phyloP scores from a whole-genome alignment of 2,329 filamentous ascomycete species.

The Arthroderma sp. region DNA sequence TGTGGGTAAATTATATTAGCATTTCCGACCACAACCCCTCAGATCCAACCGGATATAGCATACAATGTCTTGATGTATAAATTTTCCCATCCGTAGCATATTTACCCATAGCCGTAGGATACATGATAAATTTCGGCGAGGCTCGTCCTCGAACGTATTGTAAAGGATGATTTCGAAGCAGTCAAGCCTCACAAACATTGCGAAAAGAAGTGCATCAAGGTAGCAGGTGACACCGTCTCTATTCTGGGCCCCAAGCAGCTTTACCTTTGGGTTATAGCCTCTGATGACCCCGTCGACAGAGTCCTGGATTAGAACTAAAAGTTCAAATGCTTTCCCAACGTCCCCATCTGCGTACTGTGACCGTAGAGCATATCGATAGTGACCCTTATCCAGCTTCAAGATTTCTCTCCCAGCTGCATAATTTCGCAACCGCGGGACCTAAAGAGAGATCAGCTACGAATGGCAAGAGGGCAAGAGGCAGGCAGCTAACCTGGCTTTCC shows the following conservation, averaged over 20 bases:
- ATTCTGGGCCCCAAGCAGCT: slow-evolving; percentile 76
- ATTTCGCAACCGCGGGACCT: too few relatives aligned
- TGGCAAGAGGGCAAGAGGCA: too few relatives aligned
- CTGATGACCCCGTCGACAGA: slow-evolving; percentile 67
- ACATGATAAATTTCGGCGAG: slow-evolving; percentile 59
- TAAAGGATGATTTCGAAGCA: slow-evolving; percentile 90
- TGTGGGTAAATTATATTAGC: slow-evolving; percentile 21
- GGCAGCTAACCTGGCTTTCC: too few relatives aligned
- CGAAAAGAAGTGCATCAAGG: slow-evolving; percentile 77
- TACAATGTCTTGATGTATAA: slow-evolving; percentile 78
- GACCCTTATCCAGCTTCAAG: slow-evolving; percentile 44
- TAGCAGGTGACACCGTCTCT: slow-evolving; percentile 84
- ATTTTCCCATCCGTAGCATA: slow-evolving; percentile 66
- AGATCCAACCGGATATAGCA: neutral
- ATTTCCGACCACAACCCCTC: neutral
- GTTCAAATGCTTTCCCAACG: slow-evolving; percentile 57
- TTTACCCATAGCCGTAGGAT: slow-evolving; percentile 86
- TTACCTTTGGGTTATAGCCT: slow-evolving; percentile 56
- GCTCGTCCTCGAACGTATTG: slow-evolving; percentile 60
- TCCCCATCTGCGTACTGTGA: slow-evolving; percentile 56
- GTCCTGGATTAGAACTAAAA: slow-evolving; percentile 66
- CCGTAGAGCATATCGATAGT: slow-evolving; percentile 48
- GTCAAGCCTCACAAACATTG: slow-evolving; percentile 84
- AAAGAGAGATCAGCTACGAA: too few relatives aligned
- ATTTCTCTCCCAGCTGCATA: neutral